Evolutionary conservation across 2,329 filamentous ascomycete genomes (phyloP).

Genomic region (Blastomyces silverae): DNA sequence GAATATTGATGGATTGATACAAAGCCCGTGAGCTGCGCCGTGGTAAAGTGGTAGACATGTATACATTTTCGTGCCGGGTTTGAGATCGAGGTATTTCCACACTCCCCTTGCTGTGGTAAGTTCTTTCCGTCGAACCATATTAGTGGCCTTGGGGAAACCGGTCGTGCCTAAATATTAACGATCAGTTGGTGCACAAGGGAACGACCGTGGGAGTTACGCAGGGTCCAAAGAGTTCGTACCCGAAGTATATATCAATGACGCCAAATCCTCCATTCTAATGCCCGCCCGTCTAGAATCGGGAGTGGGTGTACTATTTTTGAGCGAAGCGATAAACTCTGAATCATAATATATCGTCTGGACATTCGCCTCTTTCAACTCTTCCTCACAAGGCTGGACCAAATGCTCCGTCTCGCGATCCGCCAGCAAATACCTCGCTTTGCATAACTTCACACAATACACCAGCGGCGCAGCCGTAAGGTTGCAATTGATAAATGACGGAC

Average conservation of each 20-base stretch:
- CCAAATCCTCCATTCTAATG: constrained; percentile 33
- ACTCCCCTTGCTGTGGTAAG: constrained; percentile 18
- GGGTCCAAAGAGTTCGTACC: background rate
- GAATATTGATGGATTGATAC: constrained; percentile 38
- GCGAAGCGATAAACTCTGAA: constrained; percentile 19
- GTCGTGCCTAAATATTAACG: constrained; percentile 15
- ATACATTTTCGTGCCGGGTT: constrained; percentile 36
- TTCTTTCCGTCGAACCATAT: constrained; percentile 7
- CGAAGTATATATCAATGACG: constrained; percentile 31
- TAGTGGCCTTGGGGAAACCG: constrained; percentile 27
- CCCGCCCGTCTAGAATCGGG: constrained; percentile 35
- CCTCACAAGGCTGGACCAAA: constrained; percentile 41
- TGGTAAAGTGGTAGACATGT: constrained; percentile 46
- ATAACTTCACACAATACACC: constrained; percentile 14
- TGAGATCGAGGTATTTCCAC: constrained; percentile 30
- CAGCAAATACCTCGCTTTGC: constrained; percentile 8
- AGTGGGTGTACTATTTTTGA: constrained; percentile 41
- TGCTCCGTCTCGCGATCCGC: constrained; percentile 34
- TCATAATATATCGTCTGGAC: constrained; percentile 14
- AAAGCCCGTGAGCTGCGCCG: constrained; percentile 43
- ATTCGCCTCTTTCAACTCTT: constrained; percentile 32
- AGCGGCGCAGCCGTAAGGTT: constrained; percentile 40
- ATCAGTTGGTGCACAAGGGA: background rate
- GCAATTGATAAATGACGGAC: constrained; percentile 44
- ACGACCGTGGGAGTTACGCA: background rate